Conservation (phyloP, 129 eudicot species). For the Daucus carota region DNA sequence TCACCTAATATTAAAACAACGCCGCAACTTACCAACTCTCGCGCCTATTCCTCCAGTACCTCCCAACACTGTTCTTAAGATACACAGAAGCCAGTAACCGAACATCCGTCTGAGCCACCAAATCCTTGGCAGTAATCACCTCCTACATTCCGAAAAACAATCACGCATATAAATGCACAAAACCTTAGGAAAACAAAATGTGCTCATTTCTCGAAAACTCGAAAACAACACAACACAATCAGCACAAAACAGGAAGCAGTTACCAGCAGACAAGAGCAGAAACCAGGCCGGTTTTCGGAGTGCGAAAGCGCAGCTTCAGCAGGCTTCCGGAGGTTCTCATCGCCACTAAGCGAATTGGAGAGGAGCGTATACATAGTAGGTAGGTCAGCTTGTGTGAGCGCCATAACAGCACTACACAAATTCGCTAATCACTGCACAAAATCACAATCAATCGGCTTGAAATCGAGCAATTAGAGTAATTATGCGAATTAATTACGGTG, state of each 20-base stretch:
- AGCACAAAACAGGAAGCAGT: background rate
- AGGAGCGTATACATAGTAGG: conserved; percentile 79
- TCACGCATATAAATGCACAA: too few relatives aligned
- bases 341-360: conserved; percentile 65
- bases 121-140: conserved; percentile 70
- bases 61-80: conserved; percentile 65
- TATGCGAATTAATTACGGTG: background rate
- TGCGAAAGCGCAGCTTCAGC: conserved; percentile 76
- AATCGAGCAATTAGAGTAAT: background rate
- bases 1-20: background rate
- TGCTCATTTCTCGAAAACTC: background rate
- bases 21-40: conserved; percentile 46
- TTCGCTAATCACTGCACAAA: too few relatives aligned
- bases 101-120: conserved; percentile 64
- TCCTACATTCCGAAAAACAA: conserved; percentile 38
- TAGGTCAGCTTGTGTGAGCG: conserved; percentile 72
- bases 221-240: background rate
- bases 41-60: conserved; percentile 82
- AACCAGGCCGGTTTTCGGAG: conserved; percentile 76
- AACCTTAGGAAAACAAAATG: background rate
- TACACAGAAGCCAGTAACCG: conserved; percentile 85
- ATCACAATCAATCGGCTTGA: background rate
- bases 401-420: conserved; percentile 37
- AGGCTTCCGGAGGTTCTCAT: conserved; percentile 61
- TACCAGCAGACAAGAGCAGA: conserved; percentile 91